Base-by-base conservation (phyloP, 1,284 basidiomycete genomes). In the Vanrija pseudolonga region DNA sequence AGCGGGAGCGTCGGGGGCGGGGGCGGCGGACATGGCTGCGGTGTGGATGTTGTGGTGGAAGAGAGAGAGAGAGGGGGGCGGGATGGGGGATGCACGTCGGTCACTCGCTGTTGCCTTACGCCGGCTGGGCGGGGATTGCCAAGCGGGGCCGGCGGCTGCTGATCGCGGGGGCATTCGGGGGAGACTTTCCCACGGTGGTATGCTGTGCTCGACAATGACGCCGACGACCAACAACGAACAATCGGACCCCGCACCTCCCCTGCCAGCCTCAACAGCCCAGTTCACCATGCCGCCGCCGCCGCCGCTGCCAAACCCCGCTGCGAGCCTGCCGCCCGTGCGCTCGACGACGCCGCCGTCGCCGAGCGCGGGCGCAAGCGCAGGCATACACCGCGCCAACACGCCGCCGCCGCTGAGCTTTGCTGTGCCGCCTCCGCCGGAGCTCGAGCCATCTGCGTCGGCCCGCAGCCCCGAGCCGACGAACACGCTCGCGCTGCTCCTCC, bases 401-500 rank as follows among this genome's bases (percentile, higher is more conserved):
- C 32, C 32, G 2, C 32, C 32, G 32, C 32, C 32, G 32, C 32
- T 32, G 32, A 14, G 12, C 12, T 52, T 47, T 23, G 43, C 53
- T 11, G 48, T 51, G 19, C 53, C 61, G 3, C 42, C 64, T 8
- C 58, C 65, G n/a, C 68, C 67, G 19, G 37, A 48, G 32, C 42
- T 45, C 17, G 41, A 43, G 18, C 14, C 46, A n/a, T n/a, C n/a
- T n/a, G n/a, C n/a, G n/a, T 41, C 45, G 20, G 24, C 36, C 18
- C 40, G 47, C 17, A 38, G 48, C 45, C 44, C 55, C 22, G 60
- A 65, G 44, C 64, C 70, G 6, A 88, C 87, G 15, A 89, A 90
- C 69, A 85, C 88, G 2, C 77, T 89, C 41, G 79, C 86, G 23
- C 79, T 89, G 42, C 83, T 87, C 1, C 78, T 81, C 1, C 74